A percentile compares a stretch with the other conserved stretches of the same genome.
These are phyloP conservation scores for Chloroidium sp. DNA, from an alignment of 163 green algal genomes.

Conservation along the genomic window DNA sequence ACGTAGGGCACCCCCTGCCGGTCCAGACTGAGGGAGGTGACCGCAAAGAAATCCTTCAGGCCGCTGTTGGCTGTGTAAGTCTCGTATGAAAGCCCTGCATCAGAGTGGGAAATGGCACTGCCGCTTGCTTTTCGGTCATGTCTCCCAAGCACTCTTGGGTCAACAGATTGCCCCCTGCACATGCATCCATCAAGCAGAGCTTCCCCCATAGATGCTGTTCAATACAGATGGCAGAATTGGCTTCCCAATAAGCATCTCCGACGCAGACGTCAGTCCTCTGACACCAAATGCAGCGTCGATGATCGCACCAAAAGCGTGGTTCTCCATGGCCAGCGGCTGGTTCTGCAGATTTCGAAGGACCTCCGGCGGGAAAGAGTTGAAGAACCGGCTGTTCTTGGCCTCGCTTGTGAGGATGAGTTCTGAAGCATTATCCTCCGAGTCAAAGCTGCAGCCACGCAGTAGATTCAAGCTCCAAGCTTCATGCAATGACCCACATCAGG, in stretches of 20 bases:
- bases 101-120: no score
- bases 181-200: no score
- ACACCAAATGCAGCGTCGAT: neutral
- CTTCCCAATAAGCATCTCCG: no score
- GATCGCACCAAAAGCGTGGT: constrained; percentile 60
- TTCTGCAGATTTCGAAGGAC: constrained; percentile 52
- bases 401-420: constrained; percentile 28
- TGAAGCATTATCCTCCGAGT: constrained; percentile 12
- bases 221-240: no score
- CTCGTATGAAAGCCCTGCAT: neutral
- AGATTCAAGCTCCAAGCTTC: no score
- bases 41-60: constrained; percentile 57
- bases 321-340: constrained; percentile 71
- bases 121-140: no score
- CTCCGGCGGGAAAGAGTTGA: constrained; percentile 46
- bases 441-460: constrained; percentile 2
- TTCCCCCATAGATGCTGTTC: no score
- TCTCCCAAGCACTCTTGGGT: no score
- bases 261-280: neutral
- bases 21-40: constrained; percentile 58
- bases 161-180: no score
- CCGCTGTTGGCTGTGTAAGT: constrained; percentile 43
- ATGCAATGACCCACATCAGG: no score
- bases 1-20: constrained; percentile 56
- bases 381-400: constrained; percentile 59